Conservation (phyloP, 2,329 filamentous ascomycete species). For the Torrubiellomyces zombiae region DNA sequence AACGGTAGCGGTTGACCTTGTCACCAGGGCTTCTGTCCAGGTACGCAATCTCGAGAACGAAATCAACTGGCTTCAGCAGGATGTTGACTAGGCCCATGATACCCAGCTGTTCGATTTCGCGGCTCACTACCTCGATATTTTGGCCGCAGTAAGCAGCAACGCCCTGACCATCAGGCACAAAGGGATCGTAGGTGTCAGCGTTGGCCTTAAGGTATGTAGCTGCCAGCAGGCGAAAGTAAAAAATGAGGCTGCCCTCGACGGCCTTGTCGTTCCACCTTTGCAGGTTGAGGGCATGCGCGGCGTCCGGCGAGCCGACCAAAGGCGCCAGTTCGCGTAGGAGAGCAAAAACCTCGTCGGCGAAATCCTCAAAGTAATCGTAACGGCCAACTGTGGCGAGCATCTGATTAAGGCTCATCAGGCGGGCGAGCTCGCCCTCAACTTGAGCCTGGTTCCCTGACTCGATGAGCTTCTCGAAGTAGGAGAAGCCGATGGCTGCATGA, state of each 20-base stretch:
- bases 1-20: slow-evolving; percentile 55
- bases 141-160: slow-evolving; percentile 53
- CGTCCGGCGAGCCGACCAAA: slow-evolving; percentile 41
- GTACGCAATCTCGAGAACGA: slow-evolving; percentile 78
- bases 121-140: slow-evolving; percentile 55
- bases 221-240: slow-evolving; percentile 68
- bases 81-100: slow-evolving; percentile 62
- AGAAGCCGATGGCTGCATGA: slow-evolving; percentile 65
- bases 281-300: slow-evolving; percentile 36
- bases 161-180: slow-evolving; percentile 41
- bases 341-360: slow-evolving; percentile 56
- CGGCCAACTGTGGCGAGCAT: slow-evolving; percentile 57
- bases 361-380: slow-evolving; percentile 59
- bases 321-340: slow-evolving; percentile 48
- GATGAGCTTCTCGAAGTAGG: slow-evolving; percentile 78
- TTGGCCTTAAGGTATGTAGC: slow-evolving; percentile 72
- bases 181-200: slow-evolving; percentile 51
- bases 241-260: slow-evolving; percentile 61
- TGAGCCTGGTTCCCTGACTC: slow-evolving; percentile 45
- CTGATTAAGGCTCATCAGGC: slow-evolving; percentile 55
- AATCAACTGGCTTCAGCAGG: slow-evolving; percentile 60
- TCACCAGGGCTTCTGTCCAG: slow-evolving; percentile 70
- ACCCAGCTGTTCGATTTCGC: slow-evolving; percentile 85
- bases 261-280: slow-evolving; percentile 58
- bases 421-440: slow-evolving; percentile 52